Evolutionary conservation across 2,329 filamentous ascomycete species (phyloP).

Genomic region (Akanthomyces lecanii): DNA sequence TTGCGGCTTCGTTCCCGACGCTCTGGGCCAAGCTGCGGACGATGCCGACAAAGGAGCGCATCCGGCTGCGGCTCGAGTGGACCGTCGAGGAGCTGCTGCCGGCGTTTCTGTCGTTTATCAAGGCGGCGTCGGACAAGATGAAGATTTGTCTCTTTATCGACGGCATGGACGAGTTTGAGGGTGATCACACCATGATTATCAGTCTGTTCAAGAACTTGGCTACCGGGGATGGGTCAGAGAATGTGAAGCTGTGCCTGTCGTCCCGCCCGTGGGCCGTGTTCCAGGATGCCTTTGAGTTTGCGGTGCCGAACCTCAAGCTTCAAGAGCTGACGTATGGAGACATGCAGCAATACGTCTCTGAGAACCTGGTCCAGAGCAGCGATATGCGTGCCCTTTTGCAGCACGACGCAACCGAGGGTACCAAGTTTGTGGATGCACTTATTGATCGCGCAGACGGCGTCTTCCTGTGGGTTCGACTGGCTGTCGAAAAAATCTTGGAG

Average conservation of each 20-base stretch:
- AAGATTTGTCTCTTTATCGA: conserved; percentile 31
- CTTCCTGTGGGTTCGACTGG: conserved; percentile 32
- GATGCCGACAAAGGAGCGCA: conserved; percentile 30
- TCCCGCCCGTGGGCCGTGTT: conserved; percentile 31
- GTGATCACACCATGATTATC: conserved; percentile 27
- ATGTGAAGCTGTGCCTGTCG: conserved; percentile 31
- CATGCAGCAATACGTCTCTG: conserved; percentile 26
- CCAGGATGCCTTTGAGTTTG: conserved; percentile 23
- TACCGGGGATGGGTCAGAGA: conserved; percentile 11
- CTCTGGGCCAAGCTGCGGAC: conserved; percentile 26
- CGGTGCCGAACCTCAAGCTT: conserved; percentile 25
- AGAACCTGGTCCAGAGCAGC: conserved; percentile 20
- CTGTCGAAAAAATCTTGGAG: conserved; percentile 27
- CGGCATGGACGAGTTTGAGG: conserved; percentile 33
- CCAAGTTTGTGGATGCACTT: conserved; percentile 19
- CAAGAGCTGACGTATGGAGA: conserved; percentile 27
- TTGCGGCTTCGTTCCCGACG: conserved; percentile 25
- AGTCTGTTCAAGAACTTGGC: conserved; percentile 27
- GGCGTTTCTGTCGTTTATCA: conserved; percentile 24
- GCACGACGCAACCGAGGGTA: conserved; percentile 3
- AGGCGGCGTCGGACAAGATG: conserved; percentile 19
- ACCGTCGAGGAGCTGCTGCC: conserved; percentile 26
- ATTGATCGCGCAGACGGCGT: conserved; percentile 29
- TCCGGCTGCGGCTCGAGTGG: conserved; percentile 30
- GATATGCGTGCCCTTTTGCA: conserved; percentile 19